Percentiles rank a stretch among this genome's conserved stretches.
These are phyloP conservation scores for Aspergillus awamori DNA, from an alignment of 2,329 filamentous ascomycete species.

Conservation along the genomic window DNA sequence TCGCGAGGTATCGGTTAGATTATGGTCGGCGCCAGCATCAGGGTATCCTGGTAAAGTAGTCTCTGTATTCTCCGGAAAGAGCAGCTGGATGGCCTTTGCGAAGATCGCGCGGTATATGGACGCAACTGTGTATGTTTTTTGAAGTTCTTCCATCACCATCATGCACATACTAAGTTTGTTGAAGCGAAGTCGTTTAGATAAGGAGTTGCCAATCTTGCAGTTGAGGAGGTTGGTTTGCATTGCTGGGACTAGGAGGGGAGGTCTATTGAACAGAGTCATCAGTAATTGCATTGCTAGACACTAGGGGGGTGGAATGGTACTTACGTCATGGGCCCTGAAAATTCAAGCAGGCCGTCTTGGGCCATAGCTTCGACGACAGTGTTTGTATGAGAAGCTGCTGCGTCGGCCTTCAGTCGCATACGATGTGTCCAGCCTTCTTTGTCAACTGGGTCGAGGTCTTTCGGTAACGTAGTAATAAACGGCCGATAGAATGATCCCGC, in stretches of 20 bases:
- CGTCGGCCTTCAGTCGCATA: slow-evolving; percentile 27
- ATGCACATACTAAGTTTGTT: slow-evolving; percentile 38
- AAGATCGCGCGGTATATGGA: slow-evolving; percentile 34
- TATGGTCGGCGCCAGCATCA: no score
- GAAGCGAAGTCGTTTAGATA: slow-evolving; percentile 30
- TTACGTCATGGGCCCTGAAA: slow-evolving; percentile 33
- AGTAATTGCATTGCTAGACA: no score
- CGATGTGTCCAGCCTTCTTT: slow-evolving; percentile 23
- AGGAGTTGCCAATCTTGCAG: slow-evolving; percentile 27
- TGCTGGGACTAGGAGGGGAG: slow-evolving; percentile 34
- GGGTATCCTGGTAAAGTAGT: not conserved
- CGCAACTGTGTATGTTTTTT: slow-evolving; percentile 33
- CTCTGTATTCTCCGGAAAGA: slow-evolving; percentile 21
- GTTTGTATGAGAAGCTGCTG: slow-evolving; percentile 33
- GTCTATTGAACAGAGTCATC: slow-evolving; percentile 14
- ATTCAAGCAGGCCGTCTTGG: slow-evolving; percentile 27
- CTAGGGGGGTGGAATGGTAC: not conserved
- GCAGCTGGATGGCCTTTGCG: slow-evolving; percentile 27
- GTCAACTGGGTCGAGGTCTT: slow-evolving; percentile 21
- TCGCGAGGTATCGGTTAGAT: no score
- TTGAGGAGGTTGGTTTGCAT: slow-evolving; percentile 38
- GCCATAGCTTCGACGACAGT: slow-evolving; percentile 31
- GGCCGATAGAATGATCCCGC: slow-evolving; percentile 30
- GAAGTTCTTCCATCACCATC: slow-evolving; percentile 36
- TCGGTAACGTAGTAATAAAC: slow-evolving; percentile 24